Conservation (phyloP, 1,139 yeast species). For the Protomyces inouyei region DNA sequence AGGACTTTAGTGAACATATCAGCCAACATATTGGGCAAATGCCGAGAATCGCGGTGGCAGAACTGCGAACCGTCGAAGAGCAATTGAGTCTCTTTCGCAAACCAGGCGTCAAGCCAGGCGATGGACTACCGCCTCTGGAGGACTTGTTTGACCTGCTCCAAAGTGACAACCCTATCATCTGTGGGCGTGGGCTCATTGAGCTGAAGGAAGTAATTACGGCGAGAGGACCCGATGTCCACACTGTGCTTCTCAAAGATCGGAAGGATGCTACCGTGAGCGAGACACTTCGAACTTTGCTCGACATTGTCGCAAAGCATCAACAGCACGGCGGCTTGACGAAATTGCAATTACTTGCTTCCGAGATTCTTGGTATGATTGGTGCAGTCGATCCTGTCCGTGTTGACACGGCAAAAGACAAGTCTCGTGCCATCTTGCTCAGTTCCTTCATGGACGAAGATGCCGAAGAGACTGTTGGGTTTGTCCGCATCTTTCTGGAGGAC, state of each 20-base stretch:
- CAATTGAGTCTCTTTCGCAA: conserved; percentile 14
- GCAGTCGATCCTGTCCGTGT: conserved; percentile 66
- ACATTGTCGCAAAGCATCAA: conserved; percentile 57
- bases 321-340: conserved; percentile 50
- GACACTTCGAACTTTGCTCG: conserved; percentile 54
- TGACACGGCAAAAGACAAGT: conserved; percentile 47
- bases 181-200: conserved; percentile 71
- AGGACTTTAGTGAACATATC: conserved; percentile 31
- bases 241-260: conserved; percentile 34
- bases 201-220: conserved; percentile 50
- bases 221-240: conserved; percentile 50
- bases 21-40: conserved; percentile 32
- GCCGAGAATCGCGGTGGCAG: conserved; percentile 36
- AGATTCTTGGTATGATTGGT: conserved; percentile 71
- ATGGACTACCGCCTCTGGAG: no score
- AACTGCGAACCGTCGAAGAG: conserved; percentile 33
- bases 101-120: not conserved
- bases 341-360: conserved; percentile 58
- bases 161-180: conserved; percentile 70
- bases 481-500: conserved; percentile 61
- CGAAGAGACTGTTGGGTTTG: conserved; percentile 60
- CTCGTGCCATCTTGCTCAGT: conserved; percentile 50
- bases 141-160: conserved; percentile 51
- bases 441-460: conserved; percentile 52
- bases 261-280: conserved; percentile 43